Percentiles rank a stretch among this genome's conserved stretches.
phyloP scores from a whole-genome alignment of 164 flowering plant species.

The Berberis thunbergii region DNA sequence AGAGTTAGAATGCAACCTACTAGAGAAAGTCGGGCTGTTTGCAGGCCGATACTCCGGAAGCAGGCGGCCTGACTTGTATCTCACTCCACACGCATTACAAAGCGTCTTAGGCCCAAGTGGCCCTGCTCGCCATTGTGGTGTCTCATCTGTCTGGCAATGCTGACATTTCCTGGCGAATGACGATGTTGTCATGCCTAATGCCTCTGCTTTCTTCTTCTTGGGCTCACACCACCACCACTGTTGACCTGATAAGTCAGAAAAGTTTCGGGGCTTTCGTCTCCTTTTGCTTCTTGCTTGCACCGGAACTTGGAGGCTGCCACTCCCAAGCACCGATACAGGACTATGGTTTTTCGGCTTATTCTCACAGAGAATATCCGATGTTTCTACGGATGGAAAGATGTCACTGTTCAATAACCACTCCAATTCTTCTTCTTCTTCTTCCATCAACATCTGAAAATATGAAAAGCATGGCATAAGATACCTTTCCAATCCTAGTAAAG shows the following conservation, averaged over 20 bases:
- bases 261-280: conserved; percentile 18
- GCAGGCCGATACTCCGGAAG: conserved; percentile 91
- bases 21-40: conserved; percentile 61
- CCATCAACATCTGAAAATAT: conserved; percentile 1
- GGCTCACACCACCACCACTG: conserved; percentile 17
- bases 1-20: conserved; percentile 63
- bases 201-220: conserved; percentile 4
- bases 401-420: conserved; percentile 70
- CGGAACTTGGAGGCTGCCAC: conserved; percentile 33
- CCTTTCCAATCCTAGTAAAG: background rate
- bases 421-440: conserved; percentile 50
- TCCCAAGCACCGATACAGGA: conserved; percentile 56
- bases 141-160: conserved; percentile 73
- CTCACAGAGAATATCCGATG: conserved; percentile 18
- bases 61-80: conserved; percentile 82
- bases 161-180: conserved; percentile 38
- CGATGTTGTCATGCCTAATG: background rate
- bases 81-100: conserved; percentile 90
- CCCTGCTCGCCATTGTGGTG: conserved; percentile 94
- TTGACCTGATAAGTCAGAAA: conserved; percentile 13
- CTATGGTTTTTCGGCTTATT: conserved; percentile 34
- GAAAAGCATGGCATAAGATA: background rate
- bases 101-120: conserved; percentile 83
- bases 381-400: conserved; percentile 58
- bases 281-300: conserved; percentile 42